phyloP scores from a whole-genome alignment of 805 yeast genomes.

The Spencermartinsiella europaea region DNA sequence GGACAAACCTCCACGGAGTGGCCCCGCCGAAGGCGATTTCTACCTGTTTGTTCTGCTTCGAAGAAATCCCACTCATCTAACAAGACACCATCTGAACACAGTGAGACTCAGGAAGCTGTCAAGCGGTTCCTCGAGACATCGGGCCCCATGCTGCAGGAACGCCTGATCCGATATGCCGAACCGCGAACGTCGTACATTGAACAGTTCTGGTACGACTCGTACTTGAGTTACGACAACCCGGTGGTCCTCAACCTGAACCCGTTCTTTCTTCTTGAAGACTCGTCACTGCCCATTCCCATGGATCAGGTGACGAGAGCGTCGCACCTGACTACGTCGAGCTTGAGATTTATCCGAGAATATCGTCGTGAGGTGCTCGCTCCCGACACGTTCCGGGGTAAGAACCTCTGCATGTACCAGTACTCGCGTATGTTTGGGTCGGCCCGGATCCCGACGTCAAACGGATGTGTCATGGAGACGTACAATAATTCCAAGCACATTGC shows the following conservation, averaged over 20 bases:
- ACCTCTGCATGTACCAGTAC: conserved; percentile 87
- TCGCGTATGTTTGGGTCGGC: conserved; percentile 81
- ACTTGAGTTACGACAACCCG: conserved; percentile 69
- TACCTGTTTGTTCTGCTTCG: no score
- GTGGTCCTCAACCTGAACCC: conserved; percentile 92
- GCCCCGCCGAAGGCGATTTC: no score
- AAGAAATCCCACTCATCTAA: no score
- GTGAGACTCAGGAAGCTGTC: conserved; percentile 55
- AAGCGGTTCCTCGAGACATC: conserved; percentile 47
- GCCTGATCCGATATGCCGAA: conserved; percentile 55
- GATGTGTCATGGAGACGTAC: conserved; percentile 84
- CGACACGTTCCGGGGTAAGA: conserved; percentile 58
- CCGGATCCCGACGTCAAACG: conserved; percentile 74
- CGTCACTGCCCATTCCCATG: conserved; percentile 61
- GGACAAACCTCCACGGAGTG: neutral
- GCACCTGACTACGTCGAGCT: conserved; percentile 65
- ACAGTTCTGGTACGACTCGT: conserved; percentile 92
- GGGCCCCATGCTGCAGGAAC: conserved; percentile 57
- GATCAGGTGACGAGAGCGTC: conserved; percentile 66
- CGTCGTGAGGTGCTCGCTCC: conserved; percentile 69
- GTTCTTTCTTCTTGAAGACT: conserved; percentile 84
- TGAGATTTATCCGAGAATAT: conserved; percentile 75
- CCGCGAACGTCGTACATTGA: conserved; percentile 77
- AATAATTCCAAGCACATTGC: conserved; percentile 70
- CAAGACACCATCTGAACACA: conserved; percentile 65